These are phyloP conservation scores for Penicillium taxi DNA, from an alignment of 495 filamentous ascomycete genomes.

Conservation along the genomic window DNA sequence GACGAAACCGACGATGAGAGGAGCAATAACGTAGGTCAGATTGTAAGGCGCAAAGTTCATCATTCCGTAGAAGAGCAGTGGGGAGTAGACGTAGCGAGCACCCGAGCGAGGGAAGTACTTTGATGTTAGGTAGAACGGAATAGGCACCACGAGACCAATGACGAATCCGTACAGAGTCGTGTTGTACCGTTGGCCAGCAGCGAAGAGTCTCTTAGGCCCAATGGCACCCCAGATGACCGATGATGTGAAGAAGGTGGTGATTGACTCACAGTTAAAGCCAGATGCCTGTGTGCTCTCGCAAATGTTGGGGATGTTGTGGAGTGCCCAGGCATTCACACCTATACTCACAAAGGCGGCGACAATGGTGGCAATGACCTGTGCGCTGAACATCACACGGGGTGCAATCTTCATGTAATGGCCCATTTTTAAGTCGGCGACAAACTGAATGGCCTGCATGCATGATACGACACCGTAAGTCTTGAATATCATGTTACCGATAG, in stretches of 20 bases:
- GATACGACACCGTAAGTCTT: constrained; percentile 63
- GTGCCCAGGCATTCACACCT: constrained; percentile 41
- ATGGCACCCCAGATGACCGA: constrained; percentile 35
- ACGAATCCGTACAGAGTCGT: constrained; percentile 30
- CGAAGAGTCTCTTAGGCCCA: constrained; percentile 27
- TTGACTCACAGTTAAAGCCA: constrained; percentile 42
- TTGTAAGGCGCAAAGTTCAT: constrained; percentile 27
- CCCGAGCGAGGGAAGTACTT: constrained; percentile 21
- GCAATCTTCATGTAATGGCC: constrained; percentile 50
- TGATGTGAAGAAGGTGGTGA: constrained; percentile 37
- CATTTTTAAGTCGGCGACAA: constrained; percentile 34
- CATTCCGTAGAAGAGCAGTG: constrained; percentile 27
- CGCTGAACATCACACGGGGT: constrained; percentile 41
- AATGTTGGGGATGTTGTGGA: constrained; percentile 33
- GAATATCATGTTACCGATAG: constrained; percentile 79
- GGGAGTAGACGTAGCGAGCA: constrained; percentile 23
- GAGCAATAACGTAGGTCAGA: constrained; percentile 33
- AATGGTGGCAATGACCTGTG: constrained; percentile 37
- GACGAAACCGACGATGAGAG: constrained; percentile 37
- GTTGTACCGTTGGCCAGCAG: constrained; percentile 22
- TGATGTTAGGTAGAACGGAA: constrained; percentile 26
- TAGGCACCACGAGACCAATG: constrained; percentile 21
- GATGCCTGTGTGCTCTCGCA: constrained; percentile 27
- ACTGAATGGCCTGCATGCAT: constrained; percentile 39
- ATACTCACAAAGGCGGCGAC: constrained; percentile 43